phyloP scores from a whole-genome alignment of 2,329 filamentous ascomycete species.

The Fusarium tuaranense region DNA sequence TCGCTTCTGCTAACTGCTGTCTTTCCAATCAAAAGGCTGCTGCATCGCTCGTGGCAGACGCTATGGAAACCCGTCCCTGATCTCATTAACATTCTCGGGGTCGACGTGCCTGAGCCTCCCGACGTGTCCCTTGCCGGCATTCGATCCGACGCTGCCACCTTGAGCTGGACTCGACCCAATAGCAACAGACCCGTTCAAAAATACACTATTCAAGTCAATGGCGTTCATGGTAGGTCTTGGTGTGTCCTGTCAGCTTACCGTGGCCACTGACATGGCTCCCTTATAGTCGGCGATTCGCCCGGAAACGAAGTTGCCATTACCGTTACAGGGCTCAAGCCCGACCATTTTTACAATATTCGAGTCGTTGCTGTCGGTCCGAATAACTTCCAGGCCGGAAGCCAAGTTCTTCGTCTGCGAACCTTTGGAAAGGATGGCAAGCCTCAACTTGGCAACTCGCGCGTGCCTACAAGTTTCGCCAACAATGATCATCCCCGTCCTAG shows the following conservation, averaged over 20 bases:
- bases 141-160: constrained; percentile 84
- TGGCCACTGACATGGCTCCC: constrained; percentile 26
- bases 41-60: constrained; percentile 88
- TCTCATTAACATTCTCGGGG: constrained; percentile 88
- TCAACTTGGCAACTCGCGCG: constrained; percentile 66
- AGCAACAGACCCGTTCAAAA: constrained; percentile 78
- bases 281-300: constrained; percentile 82
- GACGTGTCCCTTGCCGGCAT: constrained; percentile 93
- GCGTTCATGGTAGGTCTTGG: constrained; percentile 78
- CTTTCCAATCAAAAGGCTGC: constrained; percentile 68
- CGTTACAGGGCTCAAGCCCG: constrained; percentile 86
- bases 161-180: constrained; percentile 88
- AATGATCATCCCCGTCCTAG: constrained; percentile 60
- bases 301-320: constrained; percentile 73
- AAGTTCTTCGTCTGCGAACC: constrained; percentile 86
- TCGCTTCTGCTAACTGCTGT: constrained; percentile 24
- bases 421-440: constrained; percentile 73
- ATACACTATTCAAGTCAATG: constrained; percentile 94
- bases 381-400: constrained; percentile 92
- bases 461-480: constrained; percentile 67
- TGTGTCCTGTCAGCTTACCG: background rate
- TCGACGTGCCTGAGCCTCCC: constrained; percentile 92
- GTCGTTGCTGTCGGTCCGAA: constrained; percentile 92
- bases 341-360: constrained; percentile 92
- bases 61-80: constrained; percentile 91